Base-by-base conservation (phyloP, 352 stramenopile species). In the Pythium dissotocum region DNA sequence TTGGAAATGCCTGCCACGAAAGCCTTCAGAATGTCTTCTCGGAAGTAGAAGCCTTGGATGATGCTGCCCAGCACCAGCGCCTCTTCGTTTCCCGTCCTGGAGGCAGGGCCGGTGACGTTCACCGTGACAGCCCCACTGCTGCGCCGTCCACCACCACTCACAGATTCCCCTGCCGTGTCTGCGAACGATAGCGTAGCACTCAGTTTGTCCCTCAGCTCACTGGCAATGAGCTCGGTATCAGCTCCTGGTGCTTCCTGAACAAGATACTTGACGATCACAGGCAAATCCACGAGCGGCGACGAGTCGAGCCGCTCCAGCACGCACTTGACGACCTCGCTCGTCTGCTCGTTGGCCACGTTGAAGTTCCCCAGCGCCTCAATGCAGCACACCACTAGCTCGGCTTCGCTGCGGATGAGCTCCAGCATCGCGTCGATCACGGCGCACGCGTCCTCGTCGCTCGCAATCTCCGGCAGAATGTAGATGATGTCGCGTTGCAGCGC, bases 341-440 rank as follows among this genome's bases (percentile, higher is more conserved):
- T 83, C 38, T 87, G 77, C 38, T 86, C 71, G 8, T 66, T 80
- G 18, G 72, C 56, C 24, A 89, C 73, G 57, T 86, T 83, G 56
- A 90, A 89, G 62, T 89, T 89, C 4, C 78, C 77, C 14, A 90
- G 70, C 33, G 80, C 82, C 48, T 90, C 78, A 40, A 90, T 81
- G 61, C 80, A 85, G 44, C 71, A 77, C 21, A 87, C 79, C 18
- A 88, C 80, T 8, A 90, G 71, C 0, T 71, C 63, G 0, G 75
- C 75, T 48, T 89, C 78, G 26, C 46, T 70, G n/a, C 76, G 67
- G 53, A 90, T 87, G 30, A 85, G 72, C 38, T 90, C 82, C 6
- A 89, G 69, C 54, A 90, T 61, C 30, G 71, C 57, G 51, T 87
- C 67, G 18, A 89, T 78, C 4, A 87, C 78, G 8, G 77, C 73